Conservation (phyloP, 2,329 filamentous ascomycete species). For the Orbilia ellipsospora region DNA sequence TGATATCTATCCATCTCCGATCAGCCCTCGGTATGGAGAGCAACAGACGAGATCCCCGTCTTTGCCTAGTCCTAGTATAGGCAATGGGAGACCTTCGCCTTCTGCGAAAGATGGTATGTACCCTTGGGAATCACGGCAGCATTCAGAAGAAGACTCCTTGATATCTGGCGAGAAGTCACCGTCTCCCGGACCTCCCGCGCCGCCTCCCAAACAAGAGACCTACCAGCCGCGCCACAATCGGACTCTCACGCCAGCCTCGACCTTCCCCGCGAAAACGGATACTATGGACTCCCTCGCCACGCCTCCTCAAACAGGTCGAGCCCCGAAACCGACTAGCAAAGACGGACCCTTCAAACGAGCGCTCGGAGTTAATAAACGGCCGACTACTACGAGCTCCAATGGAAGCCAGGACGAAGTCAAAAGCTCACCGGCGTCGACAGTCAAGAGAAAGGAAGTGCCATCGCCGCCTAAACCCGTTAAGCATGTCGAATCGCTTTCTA, state of each 20-base stretch:
- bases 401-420: conserved; percentile 25
- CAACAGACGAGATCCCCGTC: conserved; percentile 26
- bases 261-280: conserved; percentile 32
- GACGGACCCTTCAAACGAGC: conserved; percentile 24
- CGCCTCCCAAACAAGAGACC: conserved; percentile 43
- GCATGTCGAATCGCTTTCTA: conserved; percentile 11
- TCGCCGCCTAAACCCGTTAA: conserved; percentile 5
- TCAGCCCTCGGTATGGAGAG: conserved; percentile 36
- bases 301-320: conserved; percentile 40
- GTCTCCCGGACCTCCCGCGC: conserved; percentile 38
- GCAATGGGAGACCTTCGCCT: conserved; percentile 34
- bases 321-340: conserved; percentile 33
- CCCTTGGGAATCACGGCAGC: conserved; percentile 51
- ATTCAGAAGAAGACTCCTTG: conserved; percentile 47
- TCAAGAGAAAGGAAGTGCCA: conserved; percentile 40
- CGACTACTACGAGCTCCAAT: conserved; percentile 26
- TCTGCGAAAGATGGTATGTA: conserved; percentile 50
- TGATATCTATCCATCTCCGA: conserved; percentile 45
- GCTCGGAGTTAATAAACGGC: conserved; percentile 26
- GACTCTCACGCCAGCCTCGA: conserved; percentile 46
- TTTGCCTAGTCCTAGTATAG: conserved; percentile 44
- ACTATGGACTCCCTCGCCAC: conserved; percentile 46
- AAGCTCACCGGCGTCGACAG: conserved; percentile 31
- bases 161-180: conserved; percentile 48
- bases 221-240: conserved; percentile 43